These are phyloP conservation scores for Populus deltoides DNA, from an alignment of 345 rosid genomes.

Conservation along the genomic window DNA sequence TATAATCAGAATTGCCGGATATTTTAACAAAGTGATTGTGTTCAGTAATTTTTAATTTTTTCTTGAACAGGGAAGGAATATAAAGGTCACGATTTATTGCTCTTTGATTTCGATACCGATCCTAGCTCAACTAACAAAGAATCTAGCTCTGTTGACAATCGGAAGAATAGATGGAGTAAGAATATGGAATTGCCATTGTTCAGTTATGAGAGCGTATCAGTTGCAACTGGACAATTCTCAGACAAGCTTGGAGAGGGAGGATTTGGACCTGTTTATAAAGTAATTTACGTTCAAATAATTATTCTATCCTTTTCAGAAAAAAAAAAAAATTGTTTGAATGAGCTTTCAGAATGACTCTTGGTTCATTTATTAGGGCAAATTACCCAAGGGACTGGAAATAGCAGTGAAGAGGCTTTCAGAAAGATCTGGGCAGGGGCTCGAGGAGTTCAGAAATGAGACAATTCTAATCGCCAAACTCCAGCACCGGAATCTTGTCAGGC, in stretches of 20 bases:
- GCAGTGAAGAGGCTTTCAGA: constrained; percentile 4
- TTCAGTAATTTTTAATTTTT: too few species aligned
- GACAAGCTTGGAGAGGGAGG: not conserved
- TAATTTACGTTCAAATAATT: too few species aligned
- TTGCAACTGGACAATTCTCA: not conserved
- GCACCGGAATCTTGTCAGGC: not conserved
- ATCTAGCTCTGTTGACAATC: not conserved
- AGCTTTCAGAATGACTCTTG: not conserved
- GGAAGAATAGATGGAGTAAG: not conserved
- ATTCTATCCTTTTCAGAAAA: too few species aligned
- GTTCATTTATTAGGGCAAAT: not conserved
- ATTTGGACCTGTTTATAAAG: too few species aligned
- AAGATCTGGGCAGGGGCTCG: not conserved
- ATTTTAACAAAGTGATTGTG: not conserved
- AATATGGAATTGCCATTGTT: not conserved
- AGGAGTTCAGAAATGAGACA: not conserved
- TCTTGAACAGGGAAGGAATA: not conserved
- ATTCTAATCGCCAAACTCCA: constrained; percentile 7
- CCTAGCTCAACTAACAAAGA: not conserved
- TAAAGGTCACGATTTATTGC: not conserved
- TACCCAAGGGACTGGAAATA: not conserved
- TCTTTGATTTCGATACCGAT: not conserved
- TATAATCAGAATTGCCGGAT: not conserved
- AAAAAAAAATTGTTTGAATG: not conserved
- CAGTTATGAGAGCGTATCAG: not conserved